Conservation (phyloP, 2,329 filamentous ascomycete species). For the Microcyclospora tardicrescens region DNA sequence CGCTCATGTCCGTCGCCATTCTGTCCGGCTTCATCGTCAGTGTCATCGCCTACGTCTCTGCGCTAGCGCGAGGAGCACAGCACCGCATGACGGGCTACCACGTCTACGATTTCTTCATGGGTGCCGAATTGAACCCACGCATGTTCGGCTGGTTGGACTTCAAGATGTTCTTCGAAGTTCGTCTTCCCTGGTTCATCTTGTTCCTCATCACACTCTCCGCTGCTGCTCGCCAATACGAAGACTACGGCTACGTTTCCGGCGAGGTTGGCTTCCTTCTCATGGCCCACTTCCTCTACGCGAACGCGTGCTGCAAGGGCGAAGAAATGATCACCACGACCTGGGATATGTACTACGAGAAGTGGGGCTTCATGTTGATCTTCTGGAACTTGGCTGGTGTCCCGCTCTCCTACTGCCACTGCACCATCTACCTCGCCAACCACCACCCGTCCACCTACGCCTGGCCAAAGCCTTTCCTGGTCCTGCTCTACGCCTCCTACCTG, state of each 20-base stretch:
- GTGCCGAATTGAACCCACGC: conserved; percentile 72
- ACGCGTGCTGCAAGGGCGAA: conserved; percentile 84
- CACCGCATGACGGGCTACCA: conserved; percentile 82
- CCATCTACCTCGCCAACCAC: conserved; percentile 77
- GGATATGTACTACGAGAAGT: conserved; percentile 96
- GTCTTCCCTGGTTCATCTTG: conserved; percentile 83
- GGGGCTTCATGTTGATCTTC: conserved; percentile 96
- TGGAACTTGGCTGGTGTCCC: conserved; percentile 92
- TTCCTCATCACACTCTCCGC: conserved; percentile 65
- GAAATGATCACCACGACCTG: conserved; percentile 82
- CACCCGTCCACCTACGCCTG: conserved; percentile 63
- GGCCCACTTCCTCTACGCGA: conserved; percentile 85
- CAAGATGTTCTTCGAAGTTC: conserved; percentile 94
- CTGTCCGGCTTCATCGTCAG: conserved; percentile 75
- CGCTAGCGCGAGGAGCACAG: conserved; percentile 63
- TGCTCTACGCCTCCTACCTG: conserved; percentile 59
- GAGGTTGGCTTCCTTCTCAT: conserved; percentile 75
- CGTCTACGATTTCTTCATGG: conserved; percentile 86
- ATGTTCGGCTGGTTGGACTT: conserved; percentile 67
- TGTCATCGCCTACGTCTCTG: conserved; percentile 75
- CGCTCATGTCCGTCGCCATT: conserved; percentile 85
- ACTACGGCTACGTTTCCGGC: conserved; percentile 73
- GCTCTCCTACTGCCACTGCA: conserved; percentile 86
- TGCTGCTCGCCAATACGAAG: conserved; percentile 70
- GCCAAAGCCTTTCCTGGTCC: conserved; percentile 54